Evolutionary conservation across 306 rosid genomes (phyloP).

Genomic region (Begonia peltatifolia): DNA sequence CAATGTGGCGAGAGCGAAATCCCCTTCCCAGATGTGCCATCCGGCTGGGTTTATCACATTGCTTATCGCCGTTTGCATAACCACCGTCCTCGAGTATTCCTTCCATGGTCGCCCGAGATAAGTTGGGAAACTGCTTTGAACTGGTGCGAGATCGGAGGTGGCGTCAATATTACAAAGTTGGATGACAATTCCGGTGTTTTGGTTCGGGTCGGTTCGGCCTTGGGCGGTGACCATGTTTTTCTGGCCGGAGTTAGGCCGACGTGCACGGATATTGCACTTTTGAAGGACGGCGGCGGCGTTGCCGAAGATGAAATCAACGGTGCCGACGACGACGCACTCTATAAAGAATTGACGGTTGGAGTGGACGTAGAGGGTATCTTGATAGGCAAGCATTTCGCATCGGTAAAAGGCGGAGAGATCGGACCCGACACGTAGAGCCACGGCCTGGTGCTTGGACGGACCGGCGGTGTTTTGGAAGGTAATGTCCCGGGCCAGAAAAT

Average conservation of each 20-base stretch:
- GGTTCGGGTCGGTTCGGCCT: conserved; percentile 78
- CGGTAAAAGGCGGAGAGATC: conserved; percentile 80
- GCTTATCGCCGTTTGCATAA: conserved; percentile 40
- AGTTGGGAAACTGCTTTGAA: conserved; percentile 31
- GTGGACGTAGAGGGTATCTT: conserved; percentile 89
- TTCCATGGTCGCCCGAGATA: conserved; percentile 91
- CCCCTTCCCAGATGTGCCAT: conserved; percentile 64
- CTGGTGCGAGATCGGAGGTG: conserved; percentile 37
- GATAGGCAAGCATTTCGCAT: conserved; percentile 61
- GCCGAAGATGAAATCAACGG: conserved; percentile 88
- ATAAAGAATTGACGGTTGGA: conserved; percentile 70
- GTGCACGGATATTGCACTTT: conserved; percentile 64
- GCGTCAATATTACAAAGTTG: conserved; percentile 66
- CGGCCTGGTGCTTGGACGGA: conserved; percentile 85
- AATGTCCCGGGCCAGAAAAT: conserved; percentile 56
- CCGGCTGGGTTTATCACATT: conserved; percentile 60
- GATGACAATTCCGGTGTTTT: conserved; percentile 82
- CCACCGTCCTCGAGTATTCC: conserved; percentile 68
- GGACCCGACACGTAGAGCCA: conserved; percentile 73
- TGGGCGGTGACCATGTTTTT: conserved; percentile 88
- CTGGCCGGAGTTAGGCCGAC: conserved; percentile 64
- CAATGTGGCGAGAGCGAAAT: conserved; percentile 58
- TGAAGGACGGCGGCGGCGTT: conserved; percentile 63
- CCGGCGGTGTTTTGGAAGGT: conserved; percentile 91
- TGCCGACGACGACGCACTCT: conserved; percentile 41